phyloP scores from a whole-genome alignment of 140 eudicot species.

The Cichorium intybus region DNA sequence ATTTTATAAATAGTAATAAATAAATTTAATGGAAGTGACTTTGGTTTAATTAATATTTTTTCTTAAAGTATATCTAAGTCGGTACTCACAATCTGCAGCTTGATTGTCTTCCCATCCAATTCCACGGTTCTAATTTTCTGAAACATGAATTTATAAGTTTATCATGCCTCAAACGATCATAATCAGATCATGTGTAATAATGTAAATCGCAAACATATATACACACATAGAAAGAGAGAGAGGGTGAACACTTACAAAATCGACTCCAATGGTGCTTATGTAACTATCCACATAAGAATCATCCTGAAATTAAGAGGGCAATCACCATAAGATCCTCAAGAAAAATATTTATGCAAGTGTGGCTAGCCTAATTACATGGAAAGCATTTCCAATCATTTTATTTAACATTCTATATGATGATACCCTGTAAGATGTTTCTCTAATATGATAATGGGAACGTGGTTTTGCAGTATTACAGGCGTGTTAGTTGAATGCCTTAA shows the following conservation, averaged over 20 bases:
- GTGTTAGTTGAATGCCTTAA: not conserved
- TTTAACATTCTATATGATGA: not conserved
- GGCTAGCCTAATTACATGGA: not conserved
- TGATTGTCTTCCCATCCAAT: conserved; percentile 84
- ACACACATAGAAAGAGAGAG: not conserved
- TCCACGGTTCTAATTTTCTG: conserved; percentile 96
- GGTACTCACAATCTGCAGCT: conserved; percentile 88
- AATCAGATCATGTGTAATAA: not conserved
- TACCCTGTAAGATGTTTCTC: not conserved
- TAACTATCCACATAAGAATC: conserved; percentile 97
- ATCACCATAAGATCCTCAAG: not conserved
- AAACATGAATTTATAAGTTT: conserved; percentile 6
- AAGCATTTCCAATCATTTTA: not conserved
- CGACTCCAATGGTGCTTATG: conserved; percentile 99
- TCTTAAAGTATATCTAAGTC: not conserved
- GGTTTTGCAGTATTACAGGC: not conserved
- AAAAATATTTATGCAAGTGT: not conserved
- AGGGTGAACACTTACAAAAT: conserved; percentile 63
- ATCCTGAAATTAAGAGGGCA: conserved; percentile 55
- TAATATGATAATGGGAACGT: not conserved
- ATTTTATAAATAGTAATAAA: not conserved
- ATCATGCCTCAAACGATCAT: not conserved
- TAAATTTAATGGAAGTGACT: not conserved
- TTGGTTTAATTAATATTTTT: not conserved
- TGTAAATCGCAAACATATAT: not conserved